These are phyloP conservation scores for Lodderomyces oxycetoniae DNA, from an alignment of 1,139 yeast genomes.

Conservation along the genomic window DNA sequence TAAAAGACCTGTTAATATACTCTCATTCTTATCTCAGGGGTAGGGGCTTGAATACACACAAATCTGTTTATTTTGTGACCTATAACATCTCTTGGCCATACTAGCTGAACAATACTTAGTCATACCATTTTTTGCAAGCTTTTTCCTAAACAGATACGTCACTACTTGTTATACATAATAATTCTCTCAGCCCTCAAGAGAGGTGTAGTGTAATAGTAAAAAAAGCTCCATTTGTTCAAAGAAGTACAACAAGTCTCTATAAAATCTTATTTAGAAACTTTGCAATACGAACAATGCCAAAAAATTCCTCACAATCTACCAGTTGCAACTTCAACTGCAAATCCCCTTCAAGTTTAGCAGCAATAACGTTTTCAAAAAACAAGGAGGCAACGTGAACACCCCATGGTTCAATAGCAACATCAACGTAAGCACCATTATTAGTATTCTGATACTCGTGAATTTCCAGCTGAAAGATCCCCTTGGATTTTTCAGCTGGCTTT, in stretches of 20 bases:
- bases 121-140: no score
- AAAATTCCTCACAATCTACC: slow-evolving; percentile 21
- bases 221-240: neutral
- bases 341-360: slow-evolving; percentile 9
- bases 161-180: no score
- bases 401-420: slow-evolving; percentile 37
- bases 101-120: no score
- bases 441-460: slow-evolving; percentile 18
- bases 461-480: slow-evolving; percentile 18
- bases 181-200: no score
- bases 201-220: no score
- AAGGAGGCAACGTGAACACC: slow-evolving; percentile 41
- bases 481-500: slow-evolving; percentile 24
- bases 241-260: slow-evolving; percentile 8
- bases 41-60: no score
- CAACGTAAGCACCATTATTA: slow-evolving; percentile 15
- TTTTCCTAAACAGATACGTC: no score
- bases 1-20: no score
- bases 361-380: slow-evolving; percentile 27
- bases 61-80: no score
- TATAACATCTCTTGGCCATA: no score
- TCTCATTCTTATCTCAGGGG: no score
- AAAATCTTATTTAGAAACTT: slow-evolving; percentile 26
- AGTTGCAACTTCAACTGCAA: neutral
- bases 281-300: slow-evolving; percentile 25